A percentile compares a stretch with the other conserved stretches of the same genome.
These are phyloP conservation scores for Stentor roeselii DNA, from an alignment of 73 alveolate genomes.

Conservation along the genomic window DNA sequence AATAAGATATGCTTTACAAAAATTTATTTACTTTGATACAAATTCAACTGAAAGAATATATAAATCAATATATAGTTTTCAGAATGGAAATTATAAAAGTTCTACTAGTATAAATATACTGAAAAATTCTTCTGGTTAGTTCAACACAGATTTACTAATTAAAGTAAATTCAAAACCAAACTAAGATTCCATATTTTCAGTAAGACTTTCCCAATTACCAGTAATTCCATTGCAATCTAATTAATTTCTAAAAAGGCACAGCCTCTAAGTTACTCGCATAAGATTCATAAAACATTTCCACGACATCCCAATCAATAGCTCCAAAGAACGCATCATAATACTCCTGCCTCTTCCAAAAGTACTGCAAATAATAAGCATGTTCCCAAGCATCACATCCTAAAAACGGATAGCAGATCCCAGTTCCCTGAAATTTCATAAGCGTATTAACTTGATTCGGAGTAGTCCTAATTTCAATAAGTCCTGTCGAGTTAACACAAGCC, in stretches of 20 bases:
- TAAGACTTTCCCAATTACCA: no score
- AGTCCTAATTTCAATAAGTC: background rate
- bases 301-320: conserved; percentile 27
- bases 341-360: background rate
- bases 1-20: no score
- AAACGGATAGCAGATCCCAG: background rate
- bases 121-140: no score
- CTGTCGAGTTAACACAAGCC: conserved; percentile 31
- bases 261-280: conserved; percentile 23
- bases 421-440: conserved; percentile 10
- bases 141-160: no score
- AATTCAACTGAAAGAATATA: no score
- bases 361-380: conserved; percentile 37
- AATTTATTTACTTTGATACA: no score
- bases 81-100: no score
- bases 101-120: no score
- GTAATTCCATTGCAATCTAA: background rate
- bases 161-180: no score
- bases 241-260: conserved; percentile 14
- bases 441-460: conserved; percentile 34
- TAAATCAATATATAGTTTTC: no score
- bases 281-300: conserved; percentile 17
- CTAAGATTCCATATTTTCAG: no score
- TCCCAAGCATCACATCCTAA: conserved; percentile 34
- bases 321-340: conserved; percentile 15